Evolutionary conservation across 805 yeast species (phyloP).

Genomic region (Scheffersomyces ergatensis): DNA sequence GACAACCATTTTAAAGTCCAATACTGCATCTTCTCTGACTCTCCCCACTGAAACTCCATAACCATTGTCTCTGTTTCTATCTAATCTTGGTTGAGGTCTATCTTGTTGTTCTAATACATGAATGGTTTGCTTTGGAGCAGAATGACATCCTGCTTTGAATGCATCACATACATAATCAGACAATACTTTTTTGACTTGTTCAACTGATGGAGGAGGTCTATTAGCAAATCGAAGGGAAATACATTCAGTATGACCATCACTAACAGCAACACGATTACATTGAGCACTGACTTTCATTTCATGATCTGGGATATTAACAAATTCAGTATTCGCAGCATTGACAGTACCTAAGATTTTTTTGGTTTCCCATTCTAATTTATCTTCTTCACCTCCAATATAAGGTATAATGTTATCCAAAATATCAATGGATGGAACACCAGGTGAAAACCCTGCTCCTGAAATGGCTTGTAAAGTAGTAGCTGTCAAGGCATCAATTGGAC

Average conservation of each 20-base stretch:
- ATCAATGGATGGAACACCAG: conserved; percentile 96
- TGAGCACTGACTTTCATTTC: conserved; percentile 90
- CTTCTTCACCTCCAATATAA: conserved; percentile 95
- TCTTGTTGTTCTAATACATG: conserved; percentile 88
- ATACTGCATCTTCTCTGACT: conserved; percentile 86
- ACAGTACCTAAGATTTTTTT: conserved; percentile 83
- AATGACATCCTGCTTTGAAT: conserved; percentile 70
- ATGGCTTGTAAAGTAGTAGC: conserved; percentile 95
- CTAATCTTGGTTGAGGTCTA: conserved; percentile 97
- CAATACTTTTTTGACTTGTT: conserved; percentile 68
- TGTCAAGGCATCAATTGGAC: conserved; percentile 84
- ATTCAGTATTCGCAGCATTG: conserved; percentile 49
- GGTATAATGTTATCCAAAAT: conserved; percentile 93
- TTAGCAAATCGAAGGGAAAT: conserved; percentile 80
- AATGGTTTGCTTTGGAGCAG: conserved; percentile 91
- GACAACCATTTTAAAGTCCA: conserved; percentile 96
- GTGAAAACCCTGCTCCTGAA: conserved; percentile 97
- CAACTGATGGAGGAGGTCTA: conserved; percentile 82
- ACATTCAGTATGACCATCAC: conserved; percentile 97
- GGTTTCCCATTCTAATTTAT: conserved; percentile 98
- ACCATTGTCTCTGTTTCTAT: conserved; percentile 92
- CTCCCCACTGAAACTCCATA: conserved; percentile 95
- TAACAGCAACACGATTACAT: conserved; percentile 94
- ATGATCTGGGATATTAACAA: conserved; percentile 58
- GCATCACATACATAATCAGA: conserved; percentile 83